Evolutionary conservation across 306 rosid genomes (phyloP).

Genomic region (Vicia faba): DNA sequence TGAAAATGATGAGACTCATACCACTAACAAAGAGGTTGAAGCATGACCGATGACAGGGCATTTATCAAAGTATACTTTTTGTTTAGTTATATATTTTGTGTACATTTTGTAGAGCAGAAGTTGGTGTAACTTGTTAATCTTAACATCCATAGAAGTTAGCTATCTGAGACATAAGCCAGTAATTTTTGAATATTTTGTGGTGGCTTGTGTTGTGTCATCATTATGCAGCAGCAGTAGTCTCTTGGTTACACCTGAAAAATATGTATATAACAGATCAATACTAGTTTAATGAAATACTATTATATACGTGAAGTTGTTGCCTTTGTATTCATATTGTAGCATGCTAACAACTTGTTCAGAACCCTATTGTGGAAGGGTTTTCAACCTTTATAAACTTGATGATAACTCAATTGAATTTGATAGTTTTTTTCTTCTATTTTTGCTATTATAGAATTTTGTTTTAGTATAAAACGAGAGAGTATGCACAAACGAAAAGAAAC

Average conservation of each 20-base stretch:
- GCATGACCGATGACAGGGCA: constrained; percentile 47
- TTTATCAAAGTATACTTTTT: constrained; percentile 43
- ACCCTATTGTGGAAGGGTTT: not conserved
- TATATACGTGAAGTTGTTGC: constrained; percentile 24
- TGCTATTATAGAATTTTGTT: not conserved
- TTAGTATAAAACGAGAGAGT: constrained; percentile 6
- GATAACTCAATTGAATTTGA: not conserved
- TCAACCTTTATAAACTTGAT: not conserved
- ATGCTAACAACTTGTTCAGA: not conserved
- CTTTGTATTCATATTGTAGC: not conserved
- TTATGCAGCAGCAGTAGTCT: constrained; percentile 52
- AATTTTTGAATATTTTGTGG: constrained; percentile 34
- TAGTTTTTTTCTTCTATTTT: not conserved
- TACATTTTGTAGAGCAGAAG: constrained; percentile 35
- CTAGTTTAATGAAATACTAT: constrained; percentile 37
- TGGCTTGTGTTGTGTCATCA: constrained; percentile 32
- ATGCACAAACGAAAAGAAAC: constrained; percentile 11
- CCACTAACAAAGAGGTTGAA: constrained; percentile 48
- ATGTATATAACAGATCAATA: constrained; percentile 16
- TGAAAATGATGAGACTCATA: constrained; percentile 42
- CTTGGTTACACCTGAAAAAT: constrained; percentile 49
- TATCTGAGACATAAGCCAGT: constrained; percentile 28
- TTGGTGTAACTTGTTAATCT: constrained; percentile 45
- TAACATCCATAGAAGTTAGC: constrained; percentile 37
- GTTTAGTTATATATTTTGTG: constrained; percentile 21